Evolutionary conservation across 805 yeast species (phyloP).

Genomic region (Candida caryicola): DNA sequence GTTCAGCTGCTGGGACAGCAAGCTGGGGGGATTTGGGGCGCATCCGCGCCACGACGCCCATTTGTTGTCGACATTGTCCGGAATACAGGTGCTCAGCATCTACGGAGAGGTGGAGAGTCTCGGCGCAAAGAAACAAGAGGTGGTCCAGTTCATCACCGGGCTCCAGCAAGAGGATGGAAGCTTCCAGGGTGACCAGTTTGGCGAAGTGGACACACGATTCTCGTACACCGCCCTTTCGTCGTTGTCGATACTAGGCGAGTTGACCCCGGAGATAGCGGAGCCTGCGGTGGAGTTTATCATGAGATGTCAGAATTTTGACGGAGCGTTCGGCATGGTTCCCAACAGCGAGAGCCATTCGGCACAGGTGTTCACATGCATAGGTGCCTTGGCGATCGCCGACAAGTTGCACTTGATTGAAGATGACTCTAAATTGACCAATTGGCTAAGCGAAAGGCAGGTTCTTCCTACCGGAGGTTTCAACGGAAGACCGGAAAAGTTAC

Average conservation of each 20-base stretch:
- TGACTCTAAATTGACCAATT: slow-evolving; percentile 59
- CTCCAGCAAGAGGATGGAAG: slow-evolving; percentile 66
- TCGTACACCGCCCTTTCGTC: slow-evolving; percentile 78
- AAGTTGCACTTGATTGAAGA: slow-evolving; percentile 47
- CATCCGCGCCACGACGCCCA: slow-evolving; percentile 90
- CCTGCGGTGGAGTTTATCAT: slow-evolving; percentile 65
- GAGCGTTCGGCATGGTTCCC: slow-evolving; percentile 91
- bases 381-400: slow-evolving; percentile 67
- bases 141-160: slow-evolving; percentile 31
- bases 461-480: slow-evolving; percentile 80
- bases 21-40: slow-evolving; percentile 82
- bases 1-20: slow-evolving; percentile 55
- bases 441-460: slow-evolving; percentile 91
- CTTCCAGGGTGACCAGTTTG: slow-evolving; percentile 86
- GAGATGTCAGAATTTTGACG: slow-evolving; percentile 85
- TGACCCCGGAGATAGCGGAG: slow-evolving; percentile 53
- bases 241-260: slow-evolving; percentile 62
- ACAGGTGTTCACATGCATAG: slow-evolving; percentile 83
- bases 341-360: slow-evolving; percentile 97
- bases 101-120: slow-evolving; percentile 26
- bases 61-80: slow-evolving; percentile 79
- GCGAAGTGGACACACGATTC: slow-evolving; percentile 91
- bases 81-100: slow-evolving; percentile 72
- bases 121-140: slow-evolving; percentile 25
- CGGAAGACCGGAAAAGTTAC: slow-evolving; percentile 93